These are phyloP conservation scores for Plasmodium inui DNA, from an alignment of 169 alveolate species.

Conservation along the genomic window DNA sequence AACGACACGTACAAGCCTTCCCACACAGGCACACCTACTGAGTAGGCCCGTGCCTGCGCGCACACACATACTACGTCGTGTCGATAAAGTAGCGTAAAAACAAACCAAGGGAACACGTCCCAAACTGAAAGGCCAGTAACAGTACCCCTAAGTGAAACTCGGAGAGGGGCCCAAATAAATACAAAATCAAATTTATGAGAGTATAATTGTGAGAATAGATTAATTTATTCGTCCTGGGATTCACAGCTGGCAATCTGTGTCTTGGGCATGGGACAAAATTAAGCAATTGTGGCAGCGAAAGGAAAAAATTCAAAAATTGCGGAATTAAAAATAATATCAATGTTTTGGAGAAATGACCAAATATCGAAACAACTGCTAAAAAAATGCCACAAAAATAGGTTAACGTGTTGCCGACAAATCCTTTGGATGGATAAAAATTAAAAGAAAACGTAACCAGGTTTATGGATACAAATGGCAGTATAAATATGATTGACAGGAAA, in stretches of 20 bases:
- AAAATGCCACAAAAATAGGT: constrained; percentile 95
- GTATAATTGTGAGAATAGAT: constrained; percentile 90
- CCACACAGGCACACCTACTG: neutral
- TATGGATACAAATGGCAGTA: constrained; percentile 90
- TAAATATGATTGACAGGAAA: constrained; percentile 85
- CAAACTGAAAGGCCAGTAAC: constrained; percentile 85
- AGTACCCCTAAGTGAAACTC: constrained; percentile 88
- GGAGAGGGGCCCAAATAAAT: constrained; percentile 91
- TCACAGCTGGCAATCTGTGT: constrained; percentile 92
- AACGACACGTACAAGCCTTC: neutral
- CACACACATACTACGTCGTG: constrained; percentile 6
- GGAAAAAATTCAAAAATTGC: constrained; percentile 91
- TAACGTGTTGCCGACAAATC: constrained; percentile 95
- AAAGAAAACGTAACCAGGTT: constrained; percentile 88
- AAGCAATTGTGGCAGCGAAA: constrained; percentile 91
- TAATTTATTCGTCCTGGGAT: constrained; percentile 87
- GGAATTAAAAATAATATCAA: constrained; percentile 93
- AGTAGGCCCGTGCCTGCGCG: neutral
- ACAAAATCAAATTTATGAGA: constrained; percentile 88
- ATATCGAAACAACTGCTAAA: constrained; percentile 93
- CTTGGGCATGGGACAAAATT: constrained; percentile 92
- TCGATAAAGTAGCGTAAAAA: constrained; percentile 84
- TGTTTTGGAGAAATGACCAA: constrained; percentile 94
- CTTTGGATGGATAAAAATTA: constrained; percentile 93
- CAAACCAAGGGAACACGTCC: constrained; percentile 88